Evolutionary conservation across 208 protist species (phyloP), one percentile per base, ranked within the genome.

Genomic region (Trichomonas gallinae): DNA sequence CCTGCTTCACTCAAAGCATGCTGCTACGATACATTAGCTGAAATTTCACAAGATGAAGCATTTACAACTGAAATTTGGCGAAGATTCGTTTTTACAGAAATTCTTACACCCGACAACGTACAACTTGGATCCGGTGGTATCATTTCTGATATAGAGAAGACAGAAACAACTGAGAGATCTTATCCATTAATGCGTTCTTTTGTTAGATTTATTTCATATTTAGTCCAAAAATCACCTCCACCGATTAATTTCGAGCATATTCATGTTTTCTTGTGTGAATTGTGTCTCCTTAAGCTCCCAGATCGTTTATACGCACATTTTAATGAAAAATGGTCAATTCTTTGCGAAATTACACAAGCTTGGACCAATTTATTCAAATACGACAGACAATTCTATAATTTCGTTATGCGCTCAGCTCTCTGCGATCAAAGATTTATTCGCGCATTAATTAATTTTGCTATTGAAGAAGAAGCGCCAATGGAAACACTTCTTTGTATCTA

Each of bases 291-390:
- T 13, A 93, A 93, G n/a, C 17, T 93, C 15, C 40, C 40, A 48
- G 36, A 34, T 40, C 9, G 44, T 34, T 1, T 93, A 31, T 93
- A 38, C 38, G 8, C 17, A 34, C 87, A 93, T 36, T 93, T 93
- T 40, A 34, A 93, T 36, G 87, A 93, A 51, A 93, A 93, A 93
- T 93, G 87, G 87, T 93, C 87, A 38, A 48, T 93, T 38, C 10
- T 93, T 34, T 93, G 40, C 44, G 36, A 93, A 38, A 93, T 93
- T 38, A 36, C 15, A 2, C 87, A 93, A 93, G 13, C 0, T 38
- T 93, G 87, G 87, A 93, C 44, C 9, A 93, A 93, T 51, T 58
- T 93, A 51, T 34, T 38, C 26, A 44, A 89, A 89, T 89, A 46
- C 31, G 58, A 72, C 58, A 72, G 26, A n/a, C 2, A 3, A 6